phyloP scores from a whole-genome alignment of 768 basidiomycete genomes.

The Trametes maxima region DNA sequence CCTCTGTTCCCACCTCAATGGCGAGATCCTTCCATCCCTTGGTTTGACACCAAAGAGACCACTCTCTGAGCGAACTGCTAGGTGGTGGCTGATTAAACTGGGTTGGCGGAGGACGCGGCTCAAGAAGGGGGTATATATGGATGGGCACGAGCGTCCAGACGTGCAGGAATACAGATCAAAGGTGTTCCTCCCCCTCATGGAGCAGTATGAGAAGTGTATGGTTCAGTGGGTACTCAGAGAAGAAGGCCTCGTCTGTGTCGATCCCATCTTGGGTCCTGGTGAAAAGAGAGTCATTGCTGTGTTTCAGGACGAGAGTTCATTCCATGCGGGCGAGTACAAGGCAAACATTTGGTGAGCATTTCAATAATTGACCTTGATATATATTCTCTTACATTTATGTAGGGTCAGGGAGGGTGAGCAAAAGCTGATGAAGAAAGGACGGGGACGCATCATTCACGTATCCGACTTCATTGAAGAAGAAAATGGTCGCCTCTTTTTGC shows the following conservation, averaged over 20 bases:
- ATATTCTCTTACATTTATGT: background rate
- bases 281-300: conserved; percentile 32
- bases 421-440: conserved; percentile 33
- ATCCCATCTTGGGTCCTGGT: conserved; percentile 14
- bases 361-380: background rate
- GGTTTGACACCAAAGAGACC: background rate
- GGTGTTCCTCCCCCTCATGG: conserved; percentile 27
- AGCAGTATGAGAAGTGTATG: conserved; percentile 26
- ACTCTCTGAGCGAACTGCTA: conserved; percentile 7
- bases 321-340: conserved; percentile 34
- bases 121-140: too few species aligned
- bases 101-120: conserved; percentile 9
- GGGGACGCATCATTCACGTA: conserved; percentile 41
- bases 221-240: conserved; percentile 20
- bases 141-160: conserved; percentile 23
- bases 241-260: conserved; percentile 19
- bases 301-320: conserved; percentile 38
- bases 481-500: conserved; percentile 35
- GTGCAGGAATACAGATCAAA: conserved; percentile 17
- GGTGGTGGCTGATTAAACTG: conserved; percentile 17
- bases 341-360: background rate
- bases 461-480: conserved; percentile 44
- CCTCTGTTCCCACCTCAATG: background rate
- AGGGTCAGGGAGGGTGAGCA: conserved; percentile 12
- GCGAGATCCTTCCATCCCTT: conserved; percentile 1